phyloP scores from a whole-genome alignment of 2,329 filamentous ascomycete genomes.

The Scytalidium lignicola region DNA sequence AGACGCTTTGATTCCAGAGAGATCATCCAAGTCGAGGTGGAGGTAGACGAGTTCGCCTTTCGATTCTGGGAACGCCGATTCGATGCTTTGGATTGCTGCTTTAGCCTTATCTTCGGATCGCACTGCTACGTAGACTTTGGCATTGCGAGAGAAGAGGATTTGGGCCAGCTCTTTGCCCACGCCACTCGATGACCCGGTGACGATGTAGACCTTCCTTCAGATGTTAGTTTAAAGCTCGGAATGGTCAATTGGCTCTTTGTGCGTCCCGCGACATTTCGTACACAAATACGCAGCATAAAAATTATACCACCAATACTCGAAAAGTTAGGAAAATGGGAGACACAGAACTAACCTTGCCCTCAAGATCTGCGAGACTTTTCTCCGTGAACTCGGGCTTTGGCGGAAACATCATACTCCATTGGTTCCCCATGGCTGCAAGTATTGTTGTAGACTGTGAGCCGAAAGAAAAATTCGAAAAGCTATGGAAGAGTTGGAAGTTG shows the following conservation, averaged over 20 bases:
- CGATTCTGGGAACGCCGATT: constrained; percentile 22
- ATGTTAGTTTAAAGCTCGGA: background rate
- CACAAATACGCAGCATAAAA: too few species aligned
- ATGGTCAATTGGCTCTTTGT: too few species aligned
- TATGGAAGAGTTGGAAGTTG: constrained; percentile 27
- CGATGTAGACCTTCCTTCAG: constrained; percentile 29
- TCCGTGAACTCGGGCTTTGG: constrained; percentile 28
- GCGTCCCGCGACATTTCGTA: too few species aligned
- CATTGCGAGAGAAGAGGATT: constrained; percentile 36
- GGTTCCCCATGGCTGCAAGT: constrained; percentile 25
- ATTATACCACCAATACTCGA: background rate
- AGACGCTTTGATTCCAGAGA: constrained; percentile 33
- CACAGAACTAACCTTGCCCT: constrained; percentile 24
- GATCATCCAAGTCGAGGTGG: constrained; percentile 33
- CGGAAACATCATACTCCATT: constrained; percentile 12
- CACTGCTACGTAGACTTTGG: constrained; percentile 38
- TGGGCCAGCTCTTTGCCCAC: constrained; percentile 34
- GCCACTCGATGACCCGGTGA: constrained; percentile 33
- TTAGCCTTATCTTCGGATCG: constrained; percentile 34
- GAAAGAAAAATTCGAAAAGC: constrained; percentile 6
- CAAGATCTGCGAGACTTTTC: constrained; percentile 24
- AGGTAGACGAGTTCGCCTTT: constrained; percentile 32
- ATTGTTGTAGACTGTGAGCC: background rate
- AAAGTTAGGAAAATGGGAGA: background rate
- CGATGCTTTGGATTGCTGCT: constrained; percentile 35